These are phyloP conservation scores for Heteromeles arbutifolia DNA, from an alignment of 306 rosid genomes.

Conservation along the genomic window DNA sequence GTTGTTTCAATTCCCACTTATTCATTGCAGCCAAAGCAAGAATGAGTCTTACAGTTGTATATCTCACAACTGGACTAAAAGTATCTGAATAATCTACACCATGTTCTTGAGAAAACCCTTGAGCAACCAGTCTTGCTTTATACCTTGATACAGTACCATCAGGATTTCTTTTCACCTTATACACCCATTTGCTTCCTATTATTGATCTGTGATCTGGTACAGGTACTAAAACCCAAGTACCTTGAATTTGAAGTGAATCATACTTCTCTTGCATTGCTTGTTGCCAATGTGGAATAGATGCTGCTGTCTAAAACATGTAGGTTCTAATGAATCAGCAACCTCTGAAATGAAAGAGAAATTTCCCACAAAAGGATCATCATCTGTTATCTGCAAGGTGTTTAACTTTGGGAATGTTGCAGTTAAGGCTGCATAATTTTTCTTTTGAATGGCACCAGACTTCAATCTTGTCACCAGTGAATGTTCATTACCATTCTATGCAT, in stretches of 20 bases:
- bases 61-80: neutral
- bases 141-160: neutral
- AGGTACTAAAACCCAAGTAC: neutral
- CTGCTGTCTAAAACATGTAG: no score
- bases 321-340: no score
- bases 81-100: neutral
- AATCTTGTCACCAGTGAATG: no score
- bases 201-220: neutral
- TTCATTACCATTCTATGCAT: no score
- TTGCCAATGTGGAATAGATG: neutral
- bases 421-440: no score
- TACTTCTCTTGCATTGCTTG: neutral
- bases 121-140: neutral
- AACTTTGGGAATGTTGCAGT: no score
- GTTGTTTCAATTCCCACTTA: no score
- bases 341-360: no score
- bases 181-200: neutral
- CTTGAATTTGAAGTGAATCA: neutral
- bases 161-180: neutral
- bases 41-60: no score
- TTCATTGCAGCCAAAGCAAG: neutral
- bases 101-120: neutral
- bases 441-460: no score
- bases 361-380: no score
- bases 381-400: no score